phyloP scores from a whole-genome alignment of 495 filamentous ascomycete genomes.

The Polyplosphaeria fusca region DNA sequence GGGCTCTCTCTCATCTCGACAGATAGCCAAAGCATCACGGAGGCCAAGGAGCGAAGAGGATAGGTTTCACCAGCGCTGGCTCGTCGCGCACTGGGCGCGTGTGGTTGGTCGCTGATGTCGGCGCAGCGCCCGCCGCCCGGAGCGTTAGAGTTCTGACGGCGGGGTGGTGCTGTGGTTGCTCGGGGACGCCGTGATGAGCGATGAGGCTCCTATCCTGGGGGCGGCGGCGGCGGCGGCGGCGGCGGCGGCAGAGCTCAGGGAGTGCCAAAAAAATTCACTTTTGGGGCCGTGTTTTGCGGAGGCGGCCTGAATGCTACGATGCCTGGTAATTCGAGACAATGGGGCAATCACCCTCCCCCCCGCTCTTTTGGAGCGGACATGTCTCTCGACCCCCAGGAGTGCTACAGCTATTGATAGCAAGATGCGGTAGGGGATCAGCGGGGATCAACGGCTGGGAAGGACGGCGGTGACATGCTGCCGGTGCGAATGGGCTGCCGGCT shows the following conservation, averaged over 20 bases:
- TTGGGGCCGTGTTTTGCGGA: too few relatives aligned
- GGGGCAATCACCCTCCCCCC: too few relatives aligned
- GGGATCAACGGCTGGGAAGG: neutral
- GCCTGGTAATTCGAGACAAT: too few relatives aligned
- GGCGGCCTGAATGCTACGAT: too few relatives aligned
- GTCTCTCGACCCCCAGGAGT: neutral
- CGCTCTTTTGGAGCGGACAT: neutral
- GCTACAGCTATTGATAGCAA: constrained; percentile 25
- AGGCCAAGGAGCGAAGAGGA: too few relatives aligned
- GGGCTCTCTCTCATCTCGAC: too few relatives aligned
- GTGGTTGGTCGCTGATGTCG: constrained; percentile 13
- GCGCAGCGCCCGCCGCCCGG: constrained; percentile 1
- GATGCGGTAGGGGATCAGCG: constrained; percentile 15
- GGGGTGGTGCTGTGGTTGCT: constrained; percentile 9
- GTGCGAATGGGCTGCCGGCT: too few relatives aligned
- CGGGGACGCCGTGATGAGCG: constrained; percentile 22
- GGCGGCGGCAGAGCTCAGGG: too few relatives aligned
- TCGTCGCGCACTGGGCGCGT: neutral
- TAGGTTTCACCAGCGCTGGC: constrained; percentile 10
- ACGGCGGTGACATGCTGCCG: neutral
- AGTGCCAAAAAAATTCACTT: too few relatives aligned
- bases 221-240: too few relatives aligned
- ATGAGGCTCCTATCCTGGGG: too few relatives aligned
- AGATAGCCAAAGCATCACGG: too few relatives aligned
- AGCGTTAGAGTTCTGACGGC: constrained; percentile 19